A percentile compares a stretch with the other conserved stretches of the same genome.
Conservation (phyloP, 805 yeast genomes). For the Monosporozyma unispora region DNA sequence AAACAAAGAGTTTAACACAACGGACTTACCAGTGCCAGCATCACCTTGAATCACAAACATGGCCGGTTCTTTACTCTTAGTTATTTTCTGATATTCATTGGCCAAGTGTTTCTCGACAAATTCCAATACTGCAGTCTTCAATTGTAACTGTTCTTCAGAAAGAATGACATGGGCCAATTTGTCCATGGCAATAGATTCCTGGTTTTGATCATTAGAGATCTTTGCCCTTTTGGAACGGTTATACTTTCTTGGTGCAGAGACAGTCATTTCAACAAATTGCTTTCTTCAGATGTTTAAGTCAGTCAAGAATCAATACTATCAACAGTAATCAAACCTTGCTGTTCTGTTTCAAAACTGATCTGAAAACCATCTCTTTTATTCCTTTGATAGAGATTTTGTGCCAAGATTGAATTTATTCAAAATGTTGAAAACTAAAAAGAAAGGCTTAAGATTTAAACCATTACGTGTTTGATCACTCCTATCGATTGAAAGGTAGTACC, state of each 20-base stretch:
- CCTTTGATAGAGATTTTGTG: neutral
- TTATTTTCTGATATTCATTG: constrained; percentile 5
- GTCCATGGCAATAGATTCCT: constrained; percentile 28
- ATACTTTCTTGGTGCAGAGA: constrained; percentile 16
- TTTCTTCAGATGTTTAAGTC: too few relatives aligned
- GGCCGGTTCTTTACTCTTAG: constrained; percentile 19
- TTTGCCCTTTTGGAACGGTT: constrained; percentile 34
- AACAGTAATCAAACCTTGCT: too few relatives aligned
- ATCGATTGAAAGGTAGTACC: too few relatives aligned
- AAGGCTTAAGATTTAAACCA: too few relatives aligned
- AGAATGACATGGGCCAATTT: constrained; percentile 31
- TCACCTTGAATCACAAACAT: constrained; percentile 39
- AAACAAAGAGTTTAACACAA: constrained; percentile 35
- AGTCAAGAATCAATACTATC: too few relatives aligned
- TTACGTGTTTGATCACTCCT: too few relatives aligned
- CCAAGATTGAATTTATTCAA: too few relatives aligned
- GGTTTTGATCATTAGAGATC: neutral
- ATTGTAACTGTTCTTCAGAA: constrained; percentile 31
- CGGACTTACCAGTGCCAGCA: constrained; percentile 43
- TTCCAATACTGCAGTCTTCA: constrained; percentile 25
- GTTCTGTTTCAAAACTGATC: too few relatives aligned
- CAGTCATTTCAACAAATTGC: too few relatives aligned
- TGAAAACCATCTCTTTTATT: too few relatives aligned
- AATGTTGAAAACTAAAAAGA: too few relatives aligned
- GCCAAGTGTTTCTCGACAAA: constrained; percentile 25